Conservation (phyloP, 2,329 filamentous ascomycete species). For the Chlorencoelia australis region DNA sequence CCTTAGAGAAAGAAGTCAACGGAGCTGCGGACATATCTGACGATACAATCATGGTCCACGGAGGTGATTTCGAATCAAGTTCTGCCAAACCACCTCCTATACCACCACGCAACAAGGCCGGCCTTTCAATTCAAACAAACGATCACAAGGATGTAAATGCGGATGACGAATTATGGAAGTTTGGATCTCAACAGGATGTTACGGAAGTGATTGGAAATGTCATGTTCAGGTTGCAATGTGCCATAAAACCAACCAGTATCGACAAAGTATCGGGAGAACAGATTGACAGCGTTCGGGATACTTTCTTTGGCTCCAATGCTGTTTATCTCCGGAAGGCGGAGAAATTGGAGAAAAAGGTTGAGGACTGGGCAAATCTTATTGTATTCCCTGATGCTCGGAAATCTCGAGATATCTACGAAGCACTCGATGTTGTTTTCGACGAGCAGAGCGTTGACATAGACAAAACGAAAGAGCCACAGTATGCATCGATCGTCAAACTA, state of each 20-base stretch:
- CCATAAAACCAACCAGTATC: conserved; percentile 61
- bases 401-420: conserved; percentile 63
- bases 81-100: conserved; percentile 24
- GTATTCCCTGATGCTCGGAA: conserved; percentile 44
- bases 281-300: conserved; percentile 66
- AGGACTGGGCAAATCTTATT: conserved; percentile 43
- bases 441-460: conserved; percentile 62
- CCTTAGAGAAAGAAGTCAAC: conserved; percentile 2
- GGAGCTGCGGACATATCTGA: conserved; percentile 1
- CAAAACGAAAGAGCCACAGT: conserved; percentile 48
- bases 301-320: conserved; percentile 52
- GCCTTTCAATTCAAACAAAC: conserved; percentile 23
- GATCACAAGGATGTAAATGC: conserved; percentile 21
- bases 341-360: conserved; percentile 32
- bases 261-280: conserved; percentile 63
- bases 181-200: conserved; percentile 71
- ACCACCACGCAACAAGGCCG: conserved; percentile 27
- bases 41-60: conserved; percentile 29
- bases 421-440: conserved; percentile 78
- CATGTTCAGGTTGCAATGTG: conserved; percentile 80
- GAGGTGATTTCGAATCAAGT: conserved; percentile 14
- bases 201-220: conserved; percentile 93
- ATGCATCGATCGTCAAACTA: conserved; percentile 62
- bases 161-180: conserved; percentile 26
- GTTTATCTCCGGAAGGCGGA: conserved; percentile 46